Base-by-base conservation (phyloP, 1,284 basidiomycete species). In the Tremellales sp. region DNA sequence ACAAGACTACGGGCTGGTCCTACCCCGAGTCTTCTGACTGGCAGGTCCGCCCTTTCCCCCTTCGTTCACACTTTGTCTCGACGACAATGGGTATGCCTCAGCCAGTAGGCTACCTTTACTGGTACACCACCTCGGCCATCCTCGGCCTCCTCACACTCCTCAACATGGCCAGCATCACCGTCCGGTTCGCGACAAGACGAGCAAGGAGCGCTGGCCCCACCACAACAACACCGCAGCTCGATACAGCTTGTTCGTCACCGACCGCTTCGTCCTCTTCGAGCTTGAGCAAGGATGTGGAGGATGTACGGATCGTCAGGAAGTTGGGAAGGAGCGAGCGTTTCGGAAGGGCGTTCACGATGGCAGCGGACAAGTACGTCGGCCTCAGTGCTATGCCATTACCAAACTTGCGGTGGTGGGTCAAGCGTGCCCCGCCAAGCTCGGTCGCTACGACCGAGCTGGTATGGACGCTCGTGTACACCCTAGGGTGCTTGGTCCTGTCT, bases 61-160 rank as follows among this genome's bases (percentile, higher is more conserved):
- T n/a, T 31, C 23, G 26, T n/a, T 17, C 13, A 29, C 29, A 5
- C 43, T 22, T 22, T 27, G 15, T 27, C 24, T 45, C 43, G 15
- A 11, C 26, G 40, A 46, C 15, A 22, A 57, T 57, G 56, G 45
- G 43, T 2, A 40, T 57, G n/a, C 37, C 52, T 12, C 45, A 46
- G 22, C 52, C 55, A 13, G 60, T 56, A 8, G 61, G 61, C 7
- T 54, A 57, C 46, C 55, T 64, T 27, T 64, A 58, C 48, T 64
- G 61, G 61, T 64, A 60, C 46, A 64, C 61, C 15, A 57, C 57
- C 19, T 58, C 61, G 4, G 51, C 56, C 46, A 54, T 64, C 35
- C 53, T 64, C 33, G 48, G 45, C 21, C 23, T 64, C 40, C 46
- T 61, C 29, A 57, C 61, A 15, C 24, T 57, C 35, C 19, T 56